phyloP scores from a whole-genome alignment of 2,329 filamentous ascomycete species.

The Claviceps purpurea region DNA sequence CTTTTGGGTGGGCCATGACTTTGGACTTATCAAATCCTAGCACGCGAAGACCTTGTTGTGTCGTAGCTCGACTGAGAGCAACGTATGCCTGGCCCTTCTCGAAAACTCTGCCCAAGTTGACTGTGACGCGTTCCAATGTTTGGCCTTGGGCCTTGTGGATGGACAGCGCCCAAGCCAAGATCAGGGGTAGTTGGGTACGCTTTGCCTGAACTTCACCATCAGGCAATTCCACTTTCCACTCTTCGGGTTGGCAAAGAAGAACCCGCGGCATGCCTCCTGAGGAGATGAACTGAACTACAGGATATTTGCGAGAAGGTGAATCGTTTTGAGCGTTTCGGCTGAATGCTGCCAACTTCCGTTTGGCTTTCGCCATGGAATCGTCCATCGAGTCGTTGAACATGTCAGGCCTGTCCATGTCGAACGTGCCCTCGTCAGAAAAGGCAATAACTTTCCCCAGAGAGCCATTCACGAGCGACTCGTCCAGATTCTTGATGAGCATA shows the following conservation, averaged over 20 bases:
- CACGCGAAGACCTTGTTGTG: slow-evolving; percentile 76
- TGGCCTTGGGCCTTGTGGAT: slow-evolving; percentile 98
- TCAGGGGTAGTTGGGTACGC: slow-evolving; percentile 70
- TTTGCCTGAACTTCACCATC: slow-evolving; percentile 88
- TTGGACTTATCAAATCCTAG: slow-evolving; percentile 77
- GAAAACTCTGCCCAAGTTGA: slow-evolving; percentile 83
- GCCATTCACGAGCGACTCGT: slow-evolving; percentile 86
- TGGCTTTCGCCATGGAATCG: slow-evolving; percentile 32
- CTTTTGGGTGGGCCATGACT: slow-evolving; percentile 86
- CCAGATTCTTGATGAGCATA: slow-evolving; percentile 99
- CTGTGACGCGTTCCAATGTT: slow-evolving; percentile 84
- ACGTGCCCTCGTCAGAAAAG: slow-evolving; percentile 26
- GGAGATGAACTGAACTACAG: slow-evolving; percentile 71
- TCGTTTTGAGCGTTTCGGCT: slow-evolving; percentile 28
- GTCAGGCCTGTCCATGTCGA: slow-evolving; percentile 25
- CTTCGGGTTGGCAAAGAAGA: slow-evolving; percentile 72
- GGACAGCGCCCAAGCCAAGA: slow-evolving; percentile 90
- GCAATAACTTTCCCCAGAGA: slow-evolving; percentile 69
- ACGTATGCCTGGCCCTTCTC: slow-evolving; percentile 98
- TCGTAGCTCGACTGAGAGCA: slow-evolving; percentile 83
- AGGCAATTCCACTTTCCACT: slow-evolving; percentile 95
- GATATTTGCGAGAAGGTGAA: slow-evolving; percentile 49
- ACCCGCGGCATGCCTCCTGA: slow-evolving; percentile 50
- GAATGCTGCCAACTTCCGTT: slow-evolving; percentile 43
- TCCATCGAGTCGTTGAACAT: slow-evolving; percentile 28